These are phyloP conservation scores for Nymphaea colorata DNA, from an alignment of 164 flowering plant genomes.

Conservation along the genomic window DNA sequence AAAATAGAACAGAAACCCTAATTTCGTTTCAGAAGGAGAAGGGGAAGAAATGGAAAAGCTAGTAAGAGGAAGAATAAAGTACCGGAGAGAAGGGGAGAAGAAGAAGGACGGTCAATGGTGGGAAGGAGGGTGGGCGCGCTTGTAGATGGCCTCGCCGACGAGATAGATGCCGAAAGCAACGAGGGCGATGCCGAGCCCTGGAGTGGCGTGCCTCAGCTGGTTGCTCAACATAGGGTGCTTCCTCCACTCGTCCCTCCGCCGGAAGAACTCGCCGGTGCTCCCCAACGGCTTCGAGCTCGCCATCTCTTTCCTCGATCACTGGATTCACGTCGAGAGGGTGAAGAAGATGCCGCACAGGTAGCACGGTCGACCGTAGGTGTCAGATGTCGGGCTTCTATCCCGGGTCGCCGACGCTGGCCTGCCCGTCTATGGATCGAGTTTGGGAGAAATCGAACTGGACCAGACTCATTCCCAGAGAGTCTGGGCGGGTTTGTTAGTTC, in stretches of 20 bases:
- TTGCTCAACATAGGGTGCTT: conserved; percentile 13
- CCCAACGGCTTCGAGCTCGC: conserved; percentile 9
- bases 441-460: too few relatives aligned
- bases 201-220: conserved; percentile 12
- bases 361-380: too few relatives aligned
- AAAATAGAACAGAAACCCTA: too few relatives aligned
- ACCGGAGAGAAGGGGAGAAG: neutral
- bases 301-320: neutral
- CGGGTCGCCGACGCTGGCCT: too few relatives aligned
- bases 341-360: too few relatives aligned
- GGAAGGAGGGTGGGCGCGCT: conserved; percentile 3
- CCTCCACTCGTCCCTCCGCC: conserved; percentile 15
- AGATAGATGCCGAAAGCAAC: conserved; percentile 15
- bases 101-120: neutral
- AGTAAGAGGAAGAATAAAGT: too few relatives aligned
- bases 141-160: conserved; percentile 14
- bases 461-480: too few relatives aligned
- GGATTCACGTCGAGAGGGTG: too few relatives aligned
- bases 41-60: neutral
- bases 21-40: too few relatives aligned
- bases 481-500: too few relatives aligned
- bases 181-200: conserved; percentile 15
- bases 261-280: conserved; percentile 14
- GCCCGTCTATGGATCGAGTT: too few relatives aligned
- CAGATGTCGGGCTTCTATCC: too few relatives aligned